These are phyloP conservation scores for Leucogyrophana mollusca DNA, from an alignment of 768 basidiomycete species.

Conservation along the genomic window DNA sequence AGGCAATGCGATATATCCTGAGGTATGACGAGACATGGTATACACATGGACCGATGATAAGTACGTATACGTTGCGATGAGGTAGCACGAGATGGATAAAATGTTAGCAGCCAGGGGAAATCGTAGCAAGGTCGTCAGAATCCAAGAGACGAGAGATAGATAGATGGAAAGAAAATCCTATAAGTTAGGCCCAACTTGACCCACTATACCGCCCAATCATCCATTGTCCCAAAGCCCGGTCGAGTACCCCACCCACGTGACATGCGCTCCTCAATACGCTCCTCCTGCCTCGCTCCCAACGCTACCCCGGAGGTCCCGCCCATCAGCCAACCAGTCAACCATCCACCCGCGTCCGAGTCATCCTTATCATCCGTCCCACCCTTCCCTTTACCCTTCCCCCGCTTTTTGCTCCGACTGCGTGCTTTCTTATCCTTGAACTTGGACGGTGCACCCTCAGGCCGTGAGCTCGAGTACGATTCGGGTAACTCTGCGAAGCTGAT, in stretches of 20 bases:
- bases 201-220: constrained; percentile 59
- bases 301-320: constrained; percentile 17
- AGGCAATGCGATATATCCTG: not conserved
- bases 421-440: constrained; percentile 31
- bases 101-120: not conserved
- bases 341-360: constrained; percentile 17
- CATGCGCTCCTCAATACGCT: constrained; percentile 53
- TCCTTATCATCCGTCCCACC: constrained; percentile 21
- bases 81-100: not conserved
- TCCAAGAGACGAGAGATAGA: not conserved
- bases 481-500: constrained; percentile 78
- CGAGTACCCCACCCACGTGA: constrained; percentile 47
- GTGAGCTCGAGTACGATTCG: constrained; percentile 54
- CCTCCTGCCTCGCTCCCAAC: constrained; percentile 35
- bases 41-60: not conserved
- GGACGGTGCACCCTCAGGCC: constrained; percentile 24
- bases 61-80: not conserved
- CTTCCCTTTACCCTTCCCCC: constrained; percentile 34
- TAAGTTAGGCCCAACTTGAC: not conserved
- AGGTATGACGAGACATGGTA: not conserved
- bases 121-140: constrained; percentile 1
- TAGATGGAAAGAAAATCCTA: not conserved
- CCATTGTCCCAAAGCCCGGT: constrained; percentile 39
- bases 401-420: constrained; percentile 24
- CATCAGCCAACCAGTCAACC: constrained; percentile 24